A percentile compares a stretch with the other conserved stretches of the same genome.
These are phyloP conservation scores for Rutstroemia sp. DNA, from an alignment of 2,329 filamentous ascomycete species.

Conservation along the genomic window DNA sequence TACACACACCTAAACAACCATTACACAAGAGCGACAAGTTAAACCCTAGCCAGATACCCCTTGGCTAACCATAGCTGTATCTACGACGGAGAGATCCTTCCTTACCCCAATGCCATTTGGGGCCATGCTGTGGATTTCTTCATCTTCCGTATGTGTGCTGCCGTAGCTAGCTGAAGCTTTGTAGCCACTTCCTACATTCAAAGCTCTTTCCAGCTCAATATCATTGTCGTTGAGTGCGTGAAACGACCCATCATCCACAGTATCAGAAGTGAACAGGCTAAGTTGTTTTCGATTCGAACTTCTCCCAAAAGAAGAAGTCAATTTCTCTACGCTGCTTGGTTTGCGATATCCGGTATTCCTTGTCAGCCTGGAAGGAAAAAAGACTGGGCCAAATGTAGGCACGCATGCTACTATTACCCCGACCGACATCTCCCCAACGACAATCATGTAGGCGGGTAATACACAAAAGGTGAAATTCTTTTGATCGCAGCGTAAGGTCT, in stretches of 20 bases:
- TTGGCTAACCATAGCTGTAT: neutral
- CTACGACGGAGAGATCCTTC: neutral
- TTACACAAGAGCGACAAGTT: neutral
- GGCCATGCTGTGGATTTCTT: no score
- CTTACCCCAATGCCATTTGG: neutral
- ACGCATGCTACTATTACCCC: neutral
- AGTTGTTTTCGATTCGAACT: neutral
- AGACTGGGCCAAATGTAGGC: neutral
- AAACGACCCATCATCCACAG: neutral
- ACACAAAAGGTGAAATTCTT: neutral
- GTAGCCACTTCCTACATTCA: neutral
- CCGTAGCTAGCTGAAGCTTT: neutral
- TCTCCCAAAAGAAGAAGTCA: neutral
- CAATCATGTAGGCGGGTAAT: neutral
- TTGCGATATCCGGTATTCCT: no score
- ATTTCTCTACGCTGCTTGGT: no score
- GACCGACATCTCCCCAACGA: neutral
- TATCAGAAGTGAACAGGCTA: neutral
- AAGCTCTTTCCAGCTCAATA: neutral
- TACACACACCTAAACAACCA: neutral
- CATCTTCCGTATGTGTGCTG: neutral
- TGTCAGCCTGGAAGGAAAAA: neutral
- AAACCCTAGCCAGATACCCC: neutral
- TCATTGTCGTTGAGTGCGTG: neutral
- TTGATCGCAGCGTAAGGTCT: neutral